Conservation (phyloP, 192 early-diverging fungal species). For the Linnemannia elongata region DNA sequence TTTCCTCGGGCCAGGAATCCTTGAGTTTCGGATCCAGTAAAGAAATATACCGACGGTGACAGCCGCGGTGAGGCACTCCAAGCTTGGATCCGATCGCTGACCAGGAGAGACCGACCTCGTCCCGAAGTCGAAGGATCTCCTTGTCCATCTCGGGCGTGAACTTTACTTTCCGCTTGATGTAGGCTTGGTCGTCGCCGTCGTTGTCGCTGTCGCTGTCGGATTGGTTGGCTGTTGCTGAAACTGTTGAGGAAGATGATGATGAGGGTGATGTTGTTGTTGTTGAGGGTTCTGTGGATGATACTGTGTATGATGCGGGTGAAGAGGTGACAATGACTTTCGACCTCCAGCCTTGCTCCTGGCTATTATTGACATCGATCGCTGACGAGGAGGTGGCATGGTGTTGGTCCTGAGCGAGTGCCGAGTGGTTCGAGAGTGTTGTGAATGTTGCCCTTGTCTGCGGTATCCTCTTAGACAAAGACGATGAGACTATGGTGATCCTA, state of each 20-base stretch:
- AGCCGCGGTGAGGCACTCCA: conserved; percentile 24
- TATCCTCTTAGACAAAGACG: background rate
- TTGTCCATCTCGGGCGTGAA: conserved; percentile 44
- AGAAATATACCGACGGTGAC: conserved; percentile 35
- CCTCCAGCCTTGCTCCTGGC: background rate
- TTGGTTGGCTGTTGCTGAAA: background rate
- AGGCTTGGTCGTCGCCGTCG: background rate
- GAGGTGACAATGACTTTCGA: background rate
- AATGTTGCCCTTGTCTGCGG: background rate
- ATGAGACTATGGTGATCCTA: background rate
- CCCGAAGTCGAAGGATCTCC: conserved; percentile 21
- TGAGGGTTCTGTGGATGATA: background rate
- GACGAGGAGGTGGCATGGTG: background rate
- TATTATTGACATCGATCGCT: background rate
- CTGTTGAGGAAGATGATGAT: no score
- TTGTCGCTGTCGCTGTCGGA: background rate
- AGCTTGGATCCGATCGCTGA: conserved; percentile 28
- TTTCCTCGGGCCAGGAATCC: conserved; percentile 18
- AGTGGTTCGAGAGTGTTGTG: background rate
- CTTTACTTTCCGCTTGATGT: conserved; percentile 7
- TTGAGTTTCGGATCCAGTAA: conserved; percentile 20
- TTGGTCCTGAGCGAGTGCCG: conserved; percentile 11
- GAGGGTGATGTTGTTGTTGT: background rate
- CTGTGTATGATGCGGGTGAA: background rate
- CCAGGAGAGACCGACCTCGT: conserved; percentile 19